Evolutionary conservation across 257 asterid genomes (phyloP), one percentile per base, ranked within the genome.

Genomic region (Asclepias syriaca): DNA sequence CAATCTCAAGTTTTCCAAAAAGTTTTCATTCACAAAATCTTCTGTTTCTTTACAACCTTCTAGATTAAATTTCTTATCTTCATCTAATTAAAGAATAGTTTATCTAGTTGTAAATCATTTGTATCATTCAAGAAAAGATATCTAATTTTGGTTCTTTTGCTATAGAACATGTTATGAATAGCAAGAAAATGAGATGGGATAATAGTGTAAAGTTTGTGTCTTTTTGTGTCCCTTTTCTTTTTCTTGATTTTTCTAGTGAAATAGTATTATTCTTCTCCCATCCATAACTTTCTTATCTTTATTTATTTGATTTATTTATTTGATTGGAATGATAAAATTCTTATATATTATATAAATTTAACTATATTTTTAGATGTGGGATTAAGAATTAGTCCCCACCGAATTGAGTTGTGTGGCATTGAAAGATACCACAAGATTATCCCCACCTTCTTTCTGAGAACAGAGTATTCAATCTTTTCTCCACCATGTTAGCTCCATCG

Each of bases 401-500:
- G 37, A 1, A 66, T 61, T 16, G 58, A 66, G 29, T 67, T 77
- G 83, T 79, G 85, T 84, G 89, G 86, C 83, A 7, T 71, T 76
- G 29, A 63, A 69, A 56, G 22, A 37, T 49, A 57, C 88, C 85
- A 76, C 89, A 81, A 66, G 73, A 37, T 19, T 51, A 49, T 81
- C 4, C 43, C 18, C 32, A 24, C 27, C 45, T 40, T 49, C 72
- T 57, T 70, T 72, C 65, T 37, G 57, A 5, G 55, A 12, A 12
- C 40, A 8, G 70, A 56, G 56, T 40, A 74, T 45, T 5, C 78
- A 66, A 66, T 61, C 75, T 74, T 43, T 49, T 43, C 71, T 45
- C 83, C 78, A 70, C 76, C 82, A 88, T 88, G 96, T 11, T 43
- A 43, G 48, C 83, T 15, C 84, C 73, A 65, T 78, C 83, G 55